A percentile compares a stretch with the other conserved stretches of the same genome.
Conservation (phyloP, 495 filamentous ascomycete genomes). For the Tuber brumale region DNA sequence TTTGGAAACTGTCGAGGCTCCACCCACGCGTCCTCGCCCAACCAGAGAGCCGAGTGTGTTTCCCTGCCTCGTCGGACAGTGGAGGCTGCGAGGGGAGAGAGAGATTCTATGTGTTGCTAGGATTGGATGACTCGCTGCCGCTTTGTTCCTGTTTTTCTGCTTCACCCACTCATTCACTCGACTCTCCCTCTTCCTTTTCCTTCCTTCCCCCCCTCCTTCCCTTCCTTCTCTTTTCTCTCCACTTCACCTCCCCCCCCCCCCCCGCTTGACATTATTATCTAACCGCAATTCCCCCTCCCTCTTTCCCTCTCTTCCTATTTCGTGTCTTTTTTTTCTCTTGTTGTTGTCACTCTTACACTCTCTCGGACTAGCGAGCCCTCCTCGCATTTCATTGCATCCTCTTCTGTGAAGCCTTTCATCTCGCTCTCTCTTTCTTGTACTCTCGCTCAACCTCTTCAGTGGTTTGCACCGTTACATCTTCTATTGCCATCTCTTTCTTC, state of each 20-base stretch:
- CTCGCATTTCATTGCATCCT: slow-evolving; percentile 7
- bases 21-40: background rate
- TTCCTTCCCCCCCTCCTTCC: slow-evolving; percentile 12
- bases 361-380: slow-evolving; percentile 22
- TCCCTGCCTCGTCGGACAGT: background rate
- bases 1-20: background rate
- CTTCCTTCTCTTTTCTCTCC: slow-evolving; percentile 19
- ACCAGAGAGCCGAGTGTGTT: background rate
- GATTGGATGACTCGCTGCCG: slow-evolving; percentile 4
- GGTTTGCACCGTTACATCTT: slow-evolving; percentile 11
- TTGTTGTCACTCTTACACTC: slow-evolving; percentile 14
- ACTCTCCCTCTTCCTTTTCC: slow-evolving; percentile 7
- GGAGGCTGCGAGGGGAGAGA: background rate
- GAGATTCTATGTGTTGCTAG: slow-evolving; percentile 4
- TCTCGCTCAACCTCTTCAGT: slow-evolving; percentile 28
- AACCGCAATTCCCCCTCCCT: slow-evolving; percentile 19
- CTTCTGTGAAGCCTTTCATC: slow-evolving; percentile 30
- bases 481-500: background rate
- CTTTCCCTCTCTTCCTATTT: slow-evolving; percentile 22
- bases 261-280: slow-evolving; percentile 16
- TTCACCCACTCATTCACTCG: background rate
- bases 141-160: background rate
- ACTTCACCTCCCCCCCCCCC: slow-evolving; percentile 16
- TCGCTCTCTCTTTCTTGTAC: slow-evolving; percentile 2
- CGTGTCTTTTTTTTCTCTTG: slow-evolving; percentile 24